A percentile compares a stretch with the other conserved stretches of the same genome.
Evolutionary conservation across 306 rosid genomes (phyloP).

Genomic region (Ormosia semicastrata): DNA sequence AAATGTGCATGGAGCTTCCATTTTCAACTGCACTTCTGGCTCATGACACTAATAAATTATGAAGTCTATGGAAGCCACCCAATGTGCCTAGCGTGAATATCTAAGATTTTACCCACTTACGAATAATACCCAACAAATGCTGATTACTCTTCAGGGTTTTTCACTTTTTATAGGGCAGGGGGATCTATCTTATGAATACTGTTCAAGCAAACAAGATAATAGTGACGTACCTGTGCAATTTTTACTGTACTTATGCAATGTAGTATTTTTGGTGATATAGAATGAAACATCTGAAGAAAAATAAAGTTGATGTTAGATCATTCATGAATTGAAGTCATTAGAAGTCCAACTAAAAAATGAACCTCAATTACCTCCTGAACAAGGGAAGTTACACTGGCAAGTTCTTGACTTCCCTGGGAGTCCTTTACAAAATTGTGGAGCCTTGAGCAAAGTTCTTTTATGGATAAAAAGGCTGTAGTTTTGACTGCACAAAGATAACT

Average conservation of each 20-base stretch:
- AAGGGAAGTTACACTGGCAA: conserved; percentile 47
- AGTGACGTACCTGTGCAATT: conserved; percentile 78
- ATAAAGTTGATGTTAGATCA: conserved; percentile 11
- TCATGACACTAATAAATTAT: neutral
- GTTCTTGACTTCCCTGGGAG: conserved; percentile 34
- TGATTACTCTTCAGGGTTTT: neutral
- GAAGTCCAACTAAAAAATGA: conserved; percentile 28
- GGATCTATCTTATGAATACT: conserved; percentile 9
- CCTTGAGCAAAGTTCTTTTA: conserved; percentile 79
- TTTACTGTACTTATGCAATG: conserved; percentile 76
- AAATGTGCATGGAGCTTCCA: neutral
- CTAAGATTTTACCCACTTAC: neutral
- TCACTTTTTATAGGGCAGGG: neutral
- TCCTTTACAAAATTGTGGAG: conserved; percentile 45
- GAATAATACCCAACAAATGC: neutral
- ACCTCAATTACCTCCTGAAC: conserved; percentile 61
- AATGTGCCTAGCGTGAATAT: neutral
- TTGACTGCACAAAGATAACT: conserved; percentile 60
- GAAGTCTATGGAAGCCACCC: neutral
- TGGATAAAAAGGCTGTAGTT: conserved; percentile 62
- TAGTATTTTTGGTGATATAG: conserved; percentile 59
- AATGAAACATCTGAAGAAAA: conserved; percentile 59
- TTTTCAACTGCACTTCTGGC: neutral
- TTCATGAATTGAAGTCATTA: conserved; percentile 8
- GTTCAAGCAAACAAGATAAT: conserved; percentile 10